Conservation (phyloP, 257 asterid species). For the Solanum pinnatisectum region DNA sequence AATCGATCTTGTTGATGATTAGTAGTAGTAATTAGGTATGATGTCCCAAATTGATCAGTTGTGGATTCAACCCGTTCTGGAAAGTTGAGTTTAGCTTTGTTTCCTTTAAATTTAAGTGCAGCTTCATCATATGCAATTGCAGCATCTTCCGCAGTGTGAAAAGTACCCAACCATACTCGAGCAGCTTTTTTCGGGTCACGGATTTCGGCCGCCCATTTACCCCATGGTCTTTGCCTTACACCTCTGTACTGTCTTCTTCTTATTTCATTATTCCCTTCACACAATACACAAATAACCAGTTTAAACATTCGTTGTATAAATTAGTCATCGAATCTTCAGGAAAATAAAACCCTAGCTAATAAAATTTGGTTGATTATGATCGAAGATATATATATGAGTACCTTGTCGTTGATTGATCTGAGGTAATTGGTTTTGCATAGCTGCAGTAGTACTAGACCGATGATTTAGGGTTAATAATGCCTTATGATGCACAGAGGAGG, state of each 20-base stretch:
- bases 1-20: not conserved
- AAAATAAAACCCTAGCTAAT: not conserved
- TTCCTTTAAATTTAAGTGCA: conserved; percentile 4
- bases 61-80: conserved; percentile 1
- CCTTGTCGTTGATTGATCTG: not conserved
- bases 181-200: conserved; percentile 5
- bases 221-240: not conserved
- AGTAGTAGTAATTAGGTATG: not conserved
- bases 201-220: conserved; percentile 9
- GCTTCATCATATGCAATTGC: conserved; percentile 10
- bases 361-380: not conserved
- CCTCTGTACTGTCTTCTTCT: conserved; percentile 5
- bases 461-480: not conserved
- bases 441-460: not conserved
- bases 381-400: not conserved
- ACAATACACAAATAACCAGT: not conserved
- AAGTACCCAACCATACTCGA: conserved; percentile 5
- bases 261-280: not conserved
- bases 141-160: conserved; percentile 3
- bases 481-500: not conserved
- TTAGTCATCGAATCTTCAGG: not conserved
- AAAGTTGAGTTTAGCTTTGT: conserved; percentile 7
- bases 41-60: not conserved
- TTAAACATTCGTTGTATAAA: too few species aligned
- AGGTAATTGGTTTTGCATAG: not conserved